Conservation (phyloP, 2,329 filamentous ascomycete species). For the Mycosphaerella sp. region DNA sequence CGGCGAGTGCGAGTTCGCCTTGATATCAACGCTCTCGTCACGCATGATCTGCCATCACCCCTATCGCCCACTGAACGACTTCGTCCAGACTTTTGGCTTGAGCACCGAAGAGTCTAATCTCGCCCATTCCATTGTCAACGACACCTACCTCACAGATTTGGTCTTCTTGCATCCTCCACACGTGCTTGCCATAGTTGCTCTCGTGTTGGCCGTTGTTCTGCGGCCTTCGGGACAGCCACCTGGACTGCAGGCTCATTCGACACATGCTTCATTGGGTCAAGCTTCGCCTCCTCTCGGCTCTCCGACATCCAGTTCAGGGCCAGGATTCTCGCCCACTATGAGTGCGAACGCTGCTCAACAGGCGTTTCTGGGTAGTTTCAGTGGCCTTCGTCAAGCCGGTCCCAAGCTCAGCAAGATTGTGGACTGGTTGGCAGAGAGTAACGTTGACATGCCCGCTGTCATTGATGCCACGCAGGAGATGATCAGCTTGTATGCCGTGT, state of each 20-base stretch:
- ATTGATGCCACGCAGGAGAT: constrained; percentile 89
- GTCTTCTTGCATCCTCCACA: constrained; percentile 81
- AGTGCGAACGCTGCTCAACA: constrained; percentile 31
- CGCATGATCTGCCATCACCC: constrained; percentile 88
- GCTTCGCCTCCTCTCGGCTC: constrained; percentile 20
- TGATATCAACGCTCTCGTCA: constrained; percentile 86
- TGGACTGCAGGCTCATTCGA: constrained; percentile 40
- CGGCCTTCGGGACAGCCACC: constrained; percentile 53
- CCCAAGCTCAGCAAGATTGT: constrained; percentile 49
- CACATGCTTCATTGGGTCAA: constrained; percentile 15
- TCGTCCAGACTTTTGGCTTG: constrained; percentile 63
- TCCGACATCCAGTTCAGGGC: constrained; percentile 10
- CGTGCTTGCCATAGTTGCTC: constrained; percentile 76
- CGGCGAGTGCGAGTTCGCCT: constrained; percentile 86
- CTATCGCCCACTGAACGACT: constrained; percentile 69
- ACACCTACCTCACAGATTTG: constrained; percentile 89
- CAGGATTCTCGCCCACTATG: constrained; percentile 21
- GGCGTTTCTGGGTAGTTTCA: constrained; percentile 30
- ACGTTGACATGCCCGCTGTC: constrained; percentile 74
- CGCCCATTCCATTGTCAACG: constrained; percentile 80
- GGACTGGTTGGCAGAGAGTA: constrained; percentile 78
- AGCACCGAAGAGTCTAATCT: constrained; percentile 71
- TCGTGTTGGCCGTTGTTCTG: constrained; percentile 76
- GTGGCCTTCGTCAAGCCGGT: constrained; percentile 33
- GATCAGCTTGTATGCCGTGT: constrained; percentile 77